Evolutionary conservation across 2,329 filamentous ascomycete species (phyloP).

Genomic region (Xylaria sp.): DNA sequence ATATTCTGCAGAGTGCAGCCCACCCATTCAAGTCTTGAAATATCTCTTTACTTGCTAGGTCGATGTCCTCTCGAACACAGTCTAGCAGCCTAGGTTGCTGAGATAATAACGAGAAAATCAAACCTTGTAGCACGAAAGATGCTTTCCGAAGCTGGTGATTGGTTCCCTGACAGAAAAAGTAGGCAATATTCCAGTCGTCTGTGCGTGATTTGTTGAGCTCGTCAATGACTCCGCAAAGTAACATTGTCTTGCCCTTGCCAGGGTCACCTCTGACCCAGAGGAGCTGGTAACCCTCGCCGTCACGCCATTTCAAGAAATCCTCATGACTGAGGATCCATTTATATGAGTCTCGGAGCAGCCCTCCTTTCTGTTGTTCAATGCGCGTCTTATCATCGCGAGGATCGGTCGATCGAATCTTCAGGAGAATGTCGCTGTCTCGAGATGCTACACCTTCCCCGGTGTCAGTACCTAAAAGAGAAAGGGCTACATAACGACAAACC

Average conservation of each 20-base stretch:
- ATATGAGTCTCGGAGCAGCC: constrained; percentile 42
- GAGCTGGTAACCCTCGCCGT: constrained; percentile 27
- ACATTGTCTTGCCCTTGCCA: constrained; percentile 53
- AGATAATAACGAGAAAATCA: constrained; percentile 44
- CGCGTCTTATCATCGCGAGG: constrained; percentile 27
- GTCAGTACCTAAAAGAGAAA: background rate
- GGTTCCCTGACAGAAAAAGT: constrained; percentile 45
- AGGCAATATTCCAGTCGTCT: constrained; percentile 17
- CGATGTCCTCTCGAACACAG: constrained; percentile 15
- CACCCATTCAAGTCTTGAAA: constrained; percentile 49
- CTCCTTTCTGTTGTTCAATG: constrained; percentile 45
- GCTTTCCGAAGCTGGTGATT: constrained; percentile 38
- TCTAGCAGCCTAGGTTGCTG: constrained; percentile 45
- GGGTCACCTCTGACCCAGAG: constrained; percentile 48
- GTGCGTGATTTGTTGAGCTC: constrained; percentile 31
- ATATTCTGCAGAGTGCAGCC: constrained; percentile 45
- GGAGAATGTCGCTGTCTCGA: background rate
- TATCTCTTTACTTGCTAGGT: constrained; percentile 29
- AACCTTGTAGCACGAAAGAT: constrained; percentile 40
- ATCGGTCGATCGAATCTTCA: constrained; percentile 1
- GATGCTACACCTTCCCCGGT: too few species aligned
- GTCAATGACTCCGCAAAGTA: constrained; percentile 47
- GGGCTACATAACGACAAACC: background rate
- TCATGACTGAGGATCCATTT: constrained; percentile 44
- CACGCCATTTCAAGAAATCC: constrained; percentile 37